A percentile compares a stretch with the other conserved stretches of the same genome.
These are phyloP conservation scores for Apophysomyces ossiformis DNA, from an alignment of 371 early-diverging fungal genomes.

Conservation along the genomic window DNA sequence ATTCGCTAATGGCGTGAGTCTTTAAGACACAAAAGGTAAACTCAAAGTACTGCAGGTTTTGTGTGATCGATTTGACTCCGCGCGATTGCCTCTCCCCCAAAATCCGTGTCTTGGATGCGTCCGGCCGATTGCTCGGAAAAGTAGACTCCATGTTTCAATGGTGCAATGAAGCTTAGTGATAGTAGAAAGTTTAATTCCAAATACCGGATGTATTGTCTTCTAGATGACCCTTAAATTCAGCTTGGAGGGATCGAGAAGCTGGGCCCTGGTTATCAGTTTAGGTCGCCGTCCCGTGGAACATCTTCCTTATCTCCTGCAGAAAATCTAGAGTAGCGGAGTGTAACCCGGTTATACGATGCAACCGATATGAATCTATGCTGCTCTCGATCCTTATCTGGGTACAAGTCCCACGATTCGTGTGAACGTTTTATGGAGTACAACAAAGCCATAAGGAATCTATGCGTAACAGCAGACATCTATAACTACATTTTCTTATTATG, in stretches of 20 bases:
- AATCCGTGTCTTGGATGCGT: not conserved
- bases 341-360: not conserved
- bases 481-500: too few species aligned
- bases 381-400: not conserved
- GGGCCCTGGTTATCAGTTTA: not conserved
- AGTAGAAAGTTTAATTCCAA: too few species aligned
- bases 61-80: conserved; percentile 8
- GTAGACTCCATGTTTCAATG: not conserved
- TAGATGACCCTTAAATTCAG: not conserved
- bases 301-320: conserved; percentile 8
- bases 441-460: too few species aligned
- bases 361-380: not conserved
- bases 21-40: not conserved
- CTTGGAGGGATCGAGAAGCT: not conserved
- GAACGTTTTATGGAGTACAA: not conserved
- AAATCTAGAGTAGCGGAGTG: conserved; percentile 2
- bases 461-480: too few species aligned
- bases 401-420: conserved; percentile 1
- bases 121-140: conserved; percentile 8
- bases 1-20: not conserved
- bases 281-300: conserved; percentile 7
- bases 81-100: not conserved
- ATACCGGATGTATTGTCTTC: too few species aligned
- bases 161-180: not conserved
- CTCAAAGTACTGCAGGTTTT: not conserved